phyloP scores from a whole-genome alignment of 208 protist species.

The Leishmania aethiopica region DNA sequence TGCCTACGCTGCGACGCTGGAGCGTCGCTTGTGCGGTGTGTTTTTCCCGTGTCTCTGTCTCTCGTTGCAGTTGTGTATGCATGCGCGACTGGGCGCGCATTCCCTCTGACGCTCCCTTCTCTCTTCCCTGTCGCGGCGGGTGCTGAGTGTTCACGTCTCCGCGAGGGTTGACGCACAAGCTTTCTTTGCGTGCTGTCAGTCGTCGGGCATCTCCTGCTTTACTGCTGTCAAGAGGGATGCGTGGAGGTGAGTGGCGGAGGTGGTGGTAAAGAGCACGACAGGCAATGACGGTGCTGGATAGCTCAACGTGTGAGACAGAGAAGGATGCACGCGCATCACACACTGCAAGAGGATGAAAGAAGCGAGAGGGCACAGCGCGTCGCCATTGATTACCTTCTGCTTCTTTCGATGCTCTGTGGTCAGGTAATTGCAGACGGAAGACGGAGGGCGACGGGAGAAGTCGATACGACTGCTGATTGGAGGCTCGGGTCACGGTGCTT shows the following conservation, averaged over 20 bases:
- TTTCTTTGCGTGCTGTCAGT: background rate
- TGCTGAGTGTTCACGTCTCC: background rate
- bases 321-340: background rate
- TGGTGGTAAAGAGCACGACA: background rate
- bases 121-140: background rate
- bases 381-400: background rate
- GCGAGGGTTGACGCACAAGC: background rate
- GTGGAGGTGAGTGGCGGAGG: background rate
- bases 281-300: background rate
- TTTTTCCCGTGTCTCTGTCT: background rate
- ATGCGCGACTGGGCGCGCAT: background rate
- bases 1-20: background rate
- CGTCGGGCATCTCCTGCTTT: background rate
- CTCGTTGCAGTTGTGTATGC: background rate
- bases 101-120: background rate
- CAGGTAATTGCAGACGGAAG: background rate
- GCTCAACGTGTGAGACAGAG: background rate
- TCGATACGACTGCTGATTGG: background rate
- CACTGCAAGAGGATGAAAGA: background rate
- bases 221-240: background rate
- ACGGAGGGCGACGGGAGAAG: too few relatives aligned
- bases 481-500: background rate
- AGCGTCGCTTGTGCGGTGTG: background rate
- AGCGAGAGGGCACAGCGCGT: background rate
- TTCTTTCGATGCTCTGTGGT: background rate